Evolutionary conservation across 106 monocot species (phyloP).

Genomic region (Phalaenopsis equestris): DNA sequence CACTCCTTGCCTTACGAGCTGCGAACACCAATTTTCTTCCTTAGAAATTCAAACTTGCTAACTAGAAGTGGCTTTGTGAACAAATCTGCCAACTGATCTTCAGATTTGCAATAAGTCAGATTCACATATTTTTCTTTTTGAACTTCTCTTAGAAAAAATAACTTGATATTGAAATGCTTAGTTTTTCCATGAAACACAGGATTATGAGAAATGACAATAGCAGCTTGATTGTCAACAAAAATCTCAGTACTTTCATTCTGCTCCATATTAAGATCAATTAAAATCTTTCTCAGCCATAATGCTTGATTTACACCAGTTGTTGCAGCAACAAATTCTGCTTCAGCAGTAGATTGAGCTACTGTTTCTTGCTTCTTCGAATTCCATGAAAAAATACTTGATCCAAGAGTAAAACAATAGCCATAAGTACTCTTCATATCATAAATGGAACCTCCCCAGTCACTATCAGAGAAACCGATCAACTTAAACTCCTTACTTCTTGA

Average conservation of each 20-base stretch:
- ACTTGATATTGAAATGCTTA: background rate
- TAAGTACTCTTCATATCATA: constrained; percentile 1
- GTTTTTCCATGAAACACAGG: background rate
- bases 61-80: background rate
- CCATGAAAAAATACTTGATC: background rate
- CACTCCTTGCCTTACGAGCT: background rate
- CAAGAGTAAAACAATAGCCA: background rate
- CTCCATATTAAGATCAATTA: background rate
- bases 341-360: background rate
- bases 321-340: constrained; percentile 2
- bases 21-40: background rate
- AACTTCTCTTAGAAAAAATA: background rate
- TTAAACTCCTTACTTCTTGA: constrained; percentile 4
- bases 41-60: background rate
- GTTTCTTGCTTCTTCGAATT: too few relatives aligned
- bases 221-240: background rate
- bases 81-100: background rate
- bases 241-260: constrained; percentile 2
- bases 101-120: background rate
- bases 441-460: background rate
- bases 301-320: background rate
- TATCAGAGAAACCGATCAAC: background rate
- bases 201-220: background rate
- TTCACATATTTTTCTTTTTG: background rate
- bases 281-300: background rate